Conservation (phyloP, 2,329 filamentous ascomycete genomes). For the Tolypocladium inflatum region DNA sequence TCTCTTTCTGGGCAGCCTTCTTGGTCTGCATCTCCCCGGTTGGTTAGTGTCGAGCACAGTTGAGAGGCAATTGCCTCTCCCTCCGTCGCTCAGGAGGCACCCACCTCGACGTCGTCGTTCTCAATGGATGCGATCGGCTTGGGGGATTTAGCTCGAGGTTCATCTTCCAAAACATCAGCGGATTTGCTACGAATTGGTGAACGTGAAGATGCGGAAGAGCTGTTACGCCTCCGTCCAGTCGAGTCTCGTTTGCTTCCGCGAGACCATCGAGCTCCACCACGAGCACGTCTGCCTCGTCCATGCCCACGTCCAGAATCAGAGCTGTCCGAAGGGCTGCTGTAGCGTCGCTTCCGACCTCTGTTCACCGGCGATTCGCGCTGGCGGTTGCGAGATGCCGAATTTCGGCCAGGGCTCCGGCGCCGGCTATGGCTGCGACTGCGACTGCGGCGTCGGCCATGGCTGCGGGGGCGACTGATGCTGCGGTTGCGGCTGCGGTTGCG, state of each 20-base stretch:
- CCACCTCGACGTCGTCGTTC: conserved; percentile 13
- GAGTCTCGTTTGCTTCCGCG: conserved; percentile 5
- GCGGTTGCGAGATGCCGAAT: neutral
- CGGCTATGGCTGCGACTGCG: conserved; percentile 4
- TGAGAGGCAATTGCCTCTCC: neutral
- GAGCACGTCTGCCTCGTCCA: conserved; percentile 1
- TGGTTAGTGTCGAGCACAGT: conserved; percentile 6
- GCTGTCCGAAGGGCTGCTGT: conserved; percentile 6
- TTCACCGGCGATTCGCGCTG: neutral
- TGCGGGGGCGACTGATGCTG: conserved; percentile 2
- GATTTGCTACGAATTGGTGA: conserved; percentile 40
- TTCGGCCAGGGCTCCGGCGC: neutral
- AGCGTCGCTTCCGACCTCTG: neutral
- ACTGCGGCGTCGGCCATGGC: conserved; percentile 7
- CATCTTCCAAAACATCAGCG: conserved; percentile 43
- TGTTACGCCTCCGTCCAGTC: conserved; percentile 33
- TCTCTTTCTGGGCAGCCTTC: conserved; percentile 1
- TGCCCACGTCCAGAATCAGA: conserved; percentile 1
- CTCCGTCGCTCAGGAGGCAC: conserved; percentile 7
- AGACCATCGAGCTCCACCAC: neutral
- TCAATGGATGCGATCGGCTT: conserved; percentile 9
- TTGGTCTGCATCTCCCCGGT: conserved; percentile 5
- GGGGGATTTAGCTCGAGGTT: conserved; percentile 9
- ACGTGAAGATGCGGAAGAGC: conserved; percentile 42
- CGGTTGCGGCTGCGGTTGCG: conserved; percentile 6